Percentiles rank a stretch among this genome's conserved stretches.
phyloP scores from a whole-genome alignment of 2,329 filamentous ascomycete species.

The Bipolaris bicolor region DNA sequence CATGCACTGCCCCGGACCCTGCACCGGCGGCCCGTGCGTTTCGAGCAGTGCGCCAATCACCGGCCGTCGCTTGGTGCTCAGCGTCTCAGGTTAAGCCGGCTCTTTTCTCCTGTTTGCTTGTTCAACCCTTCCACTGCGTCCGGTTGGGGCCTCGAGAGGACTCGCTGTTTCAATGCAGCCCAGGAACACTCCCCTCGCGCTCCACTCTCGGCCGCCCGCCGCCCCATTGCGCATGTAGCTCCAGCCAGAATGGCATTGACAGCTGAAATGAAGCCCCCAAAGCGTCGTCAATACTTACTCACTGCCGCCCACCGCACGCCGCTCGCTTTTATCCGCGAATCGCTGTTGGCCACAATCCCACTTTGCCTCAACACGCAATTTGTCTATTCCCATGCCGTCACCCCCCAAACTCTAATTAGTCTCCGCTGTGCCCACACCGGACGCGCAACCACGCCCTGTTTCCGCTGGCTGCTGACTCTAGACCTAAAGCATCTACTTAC shows the following conservation, averaged over 20 bases:
- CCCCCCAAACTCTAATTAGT: not conserved
- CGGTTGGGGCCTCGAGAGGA: slow-evolving; percentile 16
- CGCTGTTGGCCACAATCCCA: not conserved
- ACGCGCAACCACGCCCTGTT: too few species aligned
- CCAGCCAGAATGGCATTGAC: slow-evolving; percentile 23
- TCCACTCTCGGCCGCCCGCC: slow-evolving; percentile 16
- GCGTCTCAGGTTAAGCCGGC: slow-evolving; percentile 36
- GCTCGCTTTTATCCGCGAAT: not conserved
- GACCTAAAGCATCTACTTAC: too few species aligned
- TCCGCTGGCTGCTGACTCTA: not conserved
- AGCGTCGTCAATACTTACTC: not conserved
- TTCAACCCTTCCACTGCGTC: slow-evolving; percentile 19
- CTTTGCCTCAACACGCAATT: not conserved
- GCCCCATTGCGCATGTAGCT: not conserved
- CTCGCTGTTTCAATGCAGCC: slow-evolving; percentile 32
- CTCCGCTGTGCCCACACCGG: too few species aligned
- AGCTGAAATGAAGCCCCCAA: slow-evolving; percentile 4
- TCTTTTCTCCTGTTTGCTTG: slow-evolving; percentile 13
- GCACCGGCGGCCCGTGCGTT: slow-evolving; percentile 20
- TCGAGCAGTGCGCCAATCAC: slow-evolving; percentile 25
- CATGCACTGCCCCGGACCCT: slow-evolving; percentile 10
- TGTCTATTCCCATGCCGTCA: not conserved
- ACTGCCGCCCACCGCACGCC: not conserved
- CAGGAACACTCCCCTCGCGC: slow-evolving; percentile 15
- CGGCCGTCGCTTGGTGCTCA: slow-evolving; percentile 19